Conservation (phyloP, 2,329 filamentous ascomycete genomes). For the Fonsecaea erecta region DNA sequence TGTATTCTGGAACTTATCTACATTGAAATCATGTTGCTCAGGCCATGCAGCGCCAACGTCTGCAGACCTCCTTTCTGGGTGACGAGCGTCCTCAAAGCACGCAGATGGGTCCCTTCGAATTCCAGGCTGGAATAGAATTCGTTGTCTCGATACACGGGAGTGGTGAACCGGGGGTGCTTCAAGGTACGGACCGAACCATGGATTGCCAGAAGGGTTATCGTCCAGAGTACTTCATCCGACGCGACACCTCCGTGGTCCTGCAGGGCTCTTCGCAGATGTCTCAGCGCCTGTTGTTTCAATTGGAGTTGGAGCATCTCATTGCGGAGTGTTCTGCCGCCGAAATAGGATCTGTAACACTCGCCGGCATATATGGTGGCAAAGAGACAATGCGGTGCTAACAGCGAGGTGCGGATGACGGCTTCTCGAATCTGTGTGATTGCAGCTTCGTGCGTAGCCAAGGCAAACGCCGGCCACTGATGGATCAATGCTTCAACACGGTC, state of each 20-base stretch:
- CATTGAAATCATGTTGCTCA: constrained; percentile 16
- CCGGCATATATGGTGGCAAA: constrained; percentile 17
- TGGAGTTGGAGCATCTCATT: constrained; percentile 14
- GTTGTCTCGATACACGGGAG: constrained; percentile 13
- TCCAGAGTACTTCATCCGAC: constrained; percentile 13
- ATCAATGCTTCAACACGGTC: constrained; percentile 6
- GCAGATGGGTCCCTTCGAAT: constrained; percentile 12
- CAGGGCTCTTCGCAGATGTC: constrained; percentile 9
- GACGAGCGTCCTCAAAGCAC: constrained; percentile 10
- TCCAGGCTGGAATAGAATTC: constrained; percentile 14
- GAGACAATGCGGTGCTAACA: constrained; percentile 2
- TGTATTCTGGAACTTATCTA: neutral
- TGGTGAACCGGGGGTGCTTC: constrained; percentile 6
- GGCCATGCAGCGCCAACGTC: constrained; percentile 1
- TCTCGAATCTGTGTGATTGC: constrained; percentile 7
- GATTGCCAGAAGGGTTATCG: constrained; percentile 12
- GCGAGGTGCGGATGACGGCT: constrained; percentile 1
- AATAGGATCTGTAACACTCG: constrained; percentile 15
- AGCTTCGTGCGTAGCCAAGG: constrained; percentile 3
- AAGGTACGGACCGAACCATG: constrained; percentile 3
- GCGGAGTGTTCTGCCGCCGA: neutral
- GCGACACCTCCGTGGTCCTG: neutral
- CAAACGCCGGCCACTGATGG: constrained; percentile 16
- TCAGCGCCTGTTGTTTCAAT: constrained; percentile 9
- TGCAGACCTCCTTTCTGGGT: constrained; percentile 1